These are phyloP conservation scores for Candida pseudofarinosa DNA, from an alignment of 805 yeast genomes.

Conservation along the genomic window DNA sequence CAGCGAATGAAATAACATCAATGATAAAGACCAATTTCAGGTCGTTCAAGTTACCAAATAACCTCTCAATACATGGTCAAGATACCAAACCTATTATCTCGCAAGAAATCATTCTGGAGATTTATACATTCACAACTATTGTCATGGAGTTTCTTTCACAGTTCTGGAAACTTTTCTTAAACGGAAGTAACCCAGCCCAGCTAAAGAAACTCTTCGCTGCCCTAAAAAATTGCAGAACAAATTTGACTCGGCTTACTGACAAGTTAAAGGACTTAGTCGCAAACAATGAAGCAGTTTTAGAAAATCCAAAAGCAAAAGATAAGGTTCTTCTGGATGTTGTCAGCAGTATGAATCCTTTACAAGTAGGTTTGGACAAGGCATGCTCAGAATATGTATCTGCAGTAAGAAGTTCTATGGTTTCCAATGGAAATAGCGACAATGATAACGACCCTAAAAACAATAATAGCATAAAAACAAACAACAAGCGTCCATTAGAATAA, in stretches of 20 bases:
- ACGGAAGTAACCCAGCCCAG: constrained; percentile 34
- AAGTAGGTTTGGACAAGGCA: constrained; percentile 31
- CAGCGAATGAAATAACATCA: constrained; percentile 26
- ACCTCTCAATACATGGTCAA: constrained; percentile 2
- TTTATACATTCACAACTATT: constrained; percentile 35
- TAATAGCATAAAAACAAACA: not conserved
- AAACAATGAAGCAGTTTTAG: constrained; percentile 20
- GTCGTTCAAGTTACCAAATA: constrained; percentile 18
- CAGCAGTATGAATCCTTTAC: constrained; percentile 28
- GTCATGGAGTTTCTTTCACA: constrained; percentile 41
- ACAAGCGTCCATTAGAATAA: constrained; percentile 21
- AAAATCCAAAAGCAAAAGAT: constrained; percentile 30
- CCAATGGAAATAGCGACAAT: constrained; percentile 28
- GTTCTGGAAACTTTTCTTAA: constrained; percentile 37
- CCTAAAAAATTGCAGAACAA: constrained; percentile 30
- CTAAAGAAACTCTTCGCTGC: constrained; percentile 34
- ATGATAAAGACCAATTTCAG: constrained; percentile 34
- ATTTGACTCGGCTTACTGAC: constrained; percentile 24
- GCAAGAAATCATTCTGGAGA: constrained; percentile 24
- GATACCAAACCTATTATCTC: constrained; percentile 20
- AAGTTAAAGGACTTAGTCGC: constrained; percentile 16
- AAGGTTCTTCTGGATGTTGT: constrained; percentile 29
- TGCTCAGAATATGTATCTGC: constrained; percentile 32
- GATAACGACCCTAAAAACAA: not conserved
- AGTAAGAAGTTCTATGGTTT: constrained; percentile 10